These are phyloP conservation scores for Yamadazyma atlantica DNA, from an alignment of 1,139 yeast genomes.

Conservation along the genomic window DNA sequence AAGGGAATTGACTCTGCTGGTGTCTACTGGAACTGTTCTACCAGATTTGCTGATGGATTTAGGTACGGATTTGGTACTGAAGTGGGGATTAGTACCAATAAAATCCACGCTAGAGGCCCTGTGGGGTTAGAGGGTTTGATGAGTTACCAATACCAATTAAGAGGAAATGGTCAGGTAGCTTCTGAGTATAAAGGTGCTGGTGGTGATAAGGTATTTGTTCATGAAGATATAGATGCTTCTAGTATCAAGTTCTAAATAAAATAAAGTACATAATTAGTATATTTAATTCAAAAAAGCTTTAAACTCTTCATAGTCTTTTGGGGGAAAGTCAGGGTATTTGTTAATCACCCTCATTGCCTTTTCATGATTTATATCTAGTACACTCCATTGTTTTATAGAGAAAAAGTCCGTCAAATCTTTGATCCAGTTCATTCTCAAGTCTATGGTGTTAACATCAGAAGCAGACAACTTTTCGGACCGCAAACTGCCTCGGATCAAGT, in stretches of 20 bases:
- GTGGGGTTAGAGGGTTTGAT: conserved; percentile 97
- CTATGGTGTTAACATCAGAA: conserved; percentile 52
- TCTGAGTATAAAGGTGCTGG: conserved; percentile 93
- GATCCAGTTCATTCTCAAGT: conserved; percentile 72
- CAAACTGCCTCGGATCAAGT: conserved; percentile 53
- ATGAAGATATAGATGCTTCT: conserved; percentile 55
- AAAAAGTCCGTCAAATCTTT: conserved; percentile 62
- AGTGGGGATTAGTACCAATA: conserved; percentile 95
- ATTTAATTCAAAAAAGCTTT: conserved; percentile 1
- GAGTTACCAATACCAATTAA: conserved; percentile 89
- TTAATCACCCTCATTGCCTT: conserved; percentile 30
- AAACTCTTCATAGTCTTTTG: conserved; percentile 34
- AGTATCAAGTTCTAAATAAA: conserved; percentile 8
- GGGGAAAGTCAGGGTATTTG: conserved; percentile 44
- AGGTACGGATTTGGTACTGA: conserved; percentile 98
- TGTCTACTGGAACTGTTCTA: conserved; percentile 97
- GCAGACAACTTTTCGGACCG: conserved; percentile 47
- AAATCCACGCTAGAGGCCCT: conserved; percentile 97
- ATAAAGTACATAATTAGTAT: neutral
- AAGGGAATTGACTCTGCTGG: conserved; percentile 94
- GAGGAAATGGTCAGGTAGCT: conserved; percentile 90
- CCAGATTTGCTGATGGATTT: conserved; percentile 97
- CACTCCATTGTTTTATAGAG: conserved; percentile 61
- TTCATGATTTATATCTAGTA: conserved; percentile 23
- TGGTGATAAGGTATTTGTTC: conserved; percentile 77